These are phyloP conservation scores for Fraxinus americana DNA, from an alignment of 257 asterid genomes.

Conservation along the genomic window DNA sequence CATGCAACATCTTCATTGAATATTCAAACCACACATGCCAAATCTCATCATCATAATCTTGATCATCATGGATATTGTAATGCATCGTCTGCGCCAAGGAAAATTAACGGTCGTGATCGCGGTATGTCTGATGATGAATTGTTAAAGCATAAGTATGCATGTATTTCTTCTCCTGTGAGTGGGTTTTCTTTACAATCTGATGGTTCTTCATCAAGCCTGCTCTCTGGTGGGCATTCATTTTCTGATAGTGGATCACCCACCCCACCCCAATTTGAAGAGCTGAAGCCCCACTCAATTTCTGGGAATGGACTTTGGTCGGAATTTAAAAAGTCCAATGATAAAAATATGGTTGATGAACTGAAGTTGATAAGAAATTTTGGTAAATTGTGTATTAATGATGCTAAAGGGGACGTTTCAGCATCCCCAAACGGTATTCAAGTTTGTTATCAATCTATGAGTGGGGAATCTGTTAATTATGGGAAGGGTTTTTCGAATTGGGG, in stretches of 20 bases:
- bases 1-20: conserved; percentile 60
- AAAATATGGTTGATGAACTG: conserved; percentile 37
- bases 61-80: conserved; percentile 27
- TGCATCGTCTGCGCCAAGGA: conserved; percentile 34
- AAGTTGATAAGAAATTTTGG: conserved; percentile 47
- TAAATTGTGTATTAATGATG: conserved; percentile 49
- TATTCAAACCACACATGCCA: conserved; percentile 32
- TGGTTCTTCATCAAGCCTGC: conserved; percentile 69
- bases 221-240: conserved; percentile 48
- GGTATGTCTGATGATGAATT: conserved; percentile 46
- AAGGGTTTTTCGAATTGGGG: conserved; percentile 34
- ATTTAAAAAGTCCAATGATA: conserved; percentile 27
- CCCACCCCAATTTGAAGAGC: conserved; percentile 49
- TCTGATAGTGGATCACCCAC: conserved; percentile 58
- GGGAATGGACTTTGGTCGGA: conserved; percentile 45
- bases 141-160: conserved; percentile 41
- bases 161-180: conserved; percentile 60
- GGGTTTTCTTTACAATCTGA: conserved; percentile 60
- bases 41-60: conserved; percentile 34
- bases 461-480: conserved; percentile 30
- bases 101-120: conserved; percentile 23
- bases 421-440: conserved; percentile 34
- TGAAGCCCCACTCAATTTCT: conserved; percentile 32
- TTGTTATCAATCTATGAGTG: conserved; percentile 31
- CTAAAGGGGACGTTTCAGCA: conserved; percentile 32